These are phyloP conservation scores for Schizochytrium sp. DNA, from an alignment of 108 stramenopile species.

Conservation along the genomic window DNA sequence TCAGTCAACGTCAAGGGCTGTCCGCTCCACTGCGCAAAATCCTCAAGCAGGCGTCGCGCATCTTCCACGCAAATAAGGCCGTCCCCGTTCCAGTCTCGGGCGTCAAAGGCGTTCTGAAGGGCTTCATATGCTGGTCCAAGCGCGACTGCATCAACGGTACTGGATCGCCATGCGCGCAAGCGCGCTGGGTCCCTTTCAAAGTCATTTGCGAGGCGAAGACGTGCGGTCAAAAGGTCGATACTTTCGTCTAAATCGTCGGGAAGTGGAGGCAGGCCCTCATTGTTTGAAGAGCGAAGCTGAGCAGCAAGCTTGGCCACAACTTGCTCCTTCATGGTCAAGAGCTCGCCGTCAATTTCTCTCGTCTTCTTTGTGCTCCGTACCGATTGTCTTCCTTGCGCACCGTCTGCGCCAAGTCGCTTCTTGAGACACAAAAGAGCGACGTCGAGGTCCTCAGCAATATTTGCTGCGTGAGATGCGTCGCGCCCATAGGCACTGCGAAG, in stretches of 20 bases:
- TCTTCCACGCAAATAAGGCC: not conserved
- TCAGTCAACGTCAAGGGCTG: not conserved
- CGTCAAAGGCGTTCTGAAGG: not conserved
- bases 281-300: not conserved
- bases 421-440: not conserved
- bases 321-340: not conserved
- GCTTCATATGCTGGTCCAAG: not conserved
- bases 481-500: not conserved
- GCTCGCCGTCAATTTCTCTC: not conserved
- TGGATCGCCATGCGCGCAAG: not conserved
- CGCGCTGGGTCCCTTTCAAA: not conserved
- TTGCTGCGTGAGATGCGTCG: not conserved
- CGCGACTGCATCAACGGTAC: not conserved
- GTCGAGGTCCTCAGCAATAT: not conserved
- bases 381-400: not conserved
- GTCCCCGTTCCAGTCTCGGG: constrained; percentile 3
- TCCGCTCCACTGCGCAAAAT: not conserved
- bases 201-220: not conserved
- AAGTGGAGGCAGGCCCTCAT: not conserved
- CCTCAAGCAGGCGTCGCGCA: not conserved
- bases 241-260: not conserved
- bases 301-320: not conserved
- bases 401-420: not conserved
- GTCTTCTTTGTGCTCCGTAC: not conserved
- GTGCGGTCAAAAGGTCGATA: not conserved